A percentile compares a stretch with the other conserved stretches of the same genome.
phyloP scores from a whole-genome alignment of 2,329 filamentous ascomycete genomes.

The Aspergillus caelatus region DNA sequence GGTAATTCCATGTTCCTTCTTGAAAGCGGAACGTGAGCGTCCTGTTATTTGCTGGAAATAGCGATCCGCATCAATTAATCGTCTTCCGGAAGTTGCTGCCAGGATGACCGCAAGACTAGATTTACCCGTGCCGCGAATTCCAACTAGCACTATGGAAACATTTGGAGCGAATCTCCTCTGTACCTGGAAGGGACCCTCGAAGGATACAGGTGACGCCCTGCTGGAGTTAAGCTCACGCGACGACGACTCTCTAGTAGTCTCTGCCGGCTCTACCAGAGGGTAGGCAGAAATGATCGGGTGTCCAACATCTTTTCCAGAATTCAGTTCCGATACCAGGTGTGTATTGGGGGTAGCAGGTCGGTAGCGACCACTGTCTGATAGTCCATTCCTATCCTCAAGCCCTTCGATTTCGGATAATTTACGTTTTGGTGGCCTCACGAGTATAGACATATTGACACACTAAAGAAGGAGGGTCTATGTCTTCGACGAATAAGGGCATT shows the following conservation, averaged over 20 bases:
- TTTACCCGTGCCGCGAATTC: slow-evolving; percentile 74
- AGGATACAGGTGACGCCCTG: slow-evolving; percentile 31
- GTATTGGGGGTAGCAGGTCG: not conserved
- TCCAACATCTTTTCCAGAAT: not conserved
- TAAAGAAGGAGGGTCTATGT: not conserved
- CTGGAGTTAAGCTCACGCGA: slow-evolving; percentile 32
- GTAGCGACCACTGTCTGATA: slow-evolving; percentile 5
- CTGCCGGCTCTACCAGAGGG: slow-evolving; percentile 22
- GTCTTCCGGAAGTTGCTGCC: slow-evolving; percentile 68
- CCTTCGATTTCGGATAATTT: slow-evolving; percentile 31
- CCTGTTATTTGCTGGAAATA: slow-evolving; percentile 68
- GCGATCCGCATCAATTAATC: slow-evolving; percentile 69
- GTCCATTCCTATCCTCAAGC: slow-evolving; percentile 11
- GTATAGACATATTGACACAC: slow-evolving; percentile 32
- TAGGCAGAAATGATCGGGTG: slow-evolving; percentile 12
- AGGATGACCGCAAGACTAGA: slow-evolving; percentile 76
- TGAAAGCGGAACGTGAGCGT: slow-evolving; percentile 64
- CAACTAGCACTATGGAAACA: slow-evolving; percentile 73
- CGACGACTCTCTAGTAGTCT: slow-evolving; percentile 25
- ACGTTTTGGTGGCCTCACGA: slow-evolving; percentile 36
- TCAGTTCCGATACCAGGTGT: not conserved
- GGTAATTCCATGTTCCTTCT: slow-evolving; percentile 62
- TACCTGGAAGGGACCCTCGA: slow-evolving; percentile 30
- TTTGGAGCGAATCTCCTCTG: slow-evolving; percentile 55
- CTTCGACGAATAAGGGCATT: not conserved